These are phyloP conservation scores for Monosporozyma unispora DNA, from an alignment of 805 yeast species.

Conservation along the genomic window DNA sequence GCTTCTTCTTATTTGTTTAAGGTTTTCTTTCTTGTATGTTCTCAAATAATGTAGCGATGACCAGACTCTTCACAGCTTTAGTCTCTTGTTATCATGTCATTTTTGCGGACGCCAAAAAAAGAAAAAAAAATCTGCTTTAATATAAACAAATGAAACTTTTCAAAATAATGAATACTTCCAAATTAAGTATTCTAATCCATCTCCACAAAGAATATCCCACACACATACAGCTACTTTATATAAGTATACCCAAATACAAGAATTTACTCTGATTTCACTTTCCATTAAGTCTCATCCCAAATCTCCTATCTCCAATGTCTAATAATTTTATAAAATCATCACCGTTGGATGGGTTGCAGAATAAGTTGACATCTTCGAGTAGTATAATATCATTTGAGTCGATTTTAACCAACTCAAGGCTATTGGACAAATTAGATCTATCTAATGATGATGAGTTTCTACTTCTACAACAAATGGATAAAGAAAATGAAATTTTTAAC, in stretches of 20 bases:
- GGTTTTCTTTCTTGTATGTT: too few relatives aligned
- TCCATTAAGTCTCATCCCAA: background rate
- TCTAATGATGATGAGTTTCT: constrained; percentile 25
- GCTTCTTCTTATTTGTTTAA: too few relatives aligned
- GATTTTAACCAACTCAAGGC: constrained; percentile 22
- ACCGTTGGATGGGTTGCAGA: constrained; percentile 2
- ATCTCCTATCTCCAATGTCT: background rate
- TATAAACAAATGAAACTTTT: background rate
- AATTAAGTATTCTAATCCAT: background rate
- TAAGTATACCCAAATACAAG: background rate
- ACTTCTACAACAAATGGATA: constrained; percentile 19
- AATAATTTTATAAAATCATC: constrained; percentile 1
- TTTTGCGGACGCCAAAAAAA: background rate
- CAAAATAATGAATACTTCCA: background rate
- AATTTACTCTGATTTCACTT: background rate
- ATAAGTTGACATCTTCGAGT: background rate
- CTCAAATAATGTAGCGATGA: too few relatives aligned
- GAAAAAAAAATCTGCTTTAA: background rate
- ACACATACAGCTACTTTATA: background rate
- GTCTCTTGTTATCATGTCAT: background rate
- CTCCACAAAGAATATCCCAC: background rate
- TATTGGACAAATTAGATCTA: constrained; percentile 27
- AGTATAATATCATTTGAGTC: constrained; percentile 23
- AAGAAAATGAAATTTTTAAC: constrained; percentile 7
- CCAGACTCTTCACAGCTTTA: background rate